Base-by-base conservation (phyloP, 2,329 filamentous ascomycete genomes). In the Bisporella sp. region DNA sequence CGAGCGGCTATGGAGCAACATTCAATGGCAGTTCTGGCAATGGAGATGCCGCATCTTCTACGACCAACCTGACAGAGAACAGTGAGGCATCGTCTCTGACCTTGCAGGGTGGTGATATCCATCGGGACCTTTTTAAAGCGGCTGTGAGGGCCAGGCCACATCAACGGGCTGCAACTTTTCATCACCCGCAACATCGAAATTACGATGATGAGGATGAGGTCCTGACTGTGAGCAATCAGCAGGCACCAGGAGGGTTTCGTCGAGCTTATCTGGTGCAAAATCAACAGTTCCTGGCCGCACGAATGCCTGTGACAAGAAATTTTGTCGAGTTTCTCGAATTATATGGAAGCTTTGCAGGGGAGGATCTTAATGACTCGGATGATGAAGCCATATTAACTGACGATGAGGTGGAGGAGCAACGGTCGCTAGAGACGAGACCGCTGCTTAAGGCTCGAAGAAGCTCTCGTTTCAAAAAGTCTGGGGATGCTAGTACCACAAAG, bases 311-410 rank as follows among this genome's bases (percentile, higher is more conserved):
- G 51, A 96, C 92, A 0, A 89, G 77, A 55, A 97, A 87, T 68
- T 97, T 97, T 66, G 78, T 97, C 49, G 91, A 96, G 65, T 97
- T 97, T 62, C 68, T 97, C 44, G 90, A 88, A 9, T 77, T 97
- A 28, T 97, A 96, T 61, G 92, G 92, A 5, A 91, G 96, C 68
- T 97, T 97, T 66, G 92, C 92, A 1, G 93, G 92, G 68, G 93
- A 97, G 68, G 87, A 95, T 65, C 78, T 97, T 6, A 89, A 96
- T 65, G 92, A 96, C 66, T 52, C 52, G 21, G 78, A 76, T 37
- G 70, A 70, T 8, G 68, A 71, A 47, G 68, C 65, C 43, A 66
- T 64, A 31, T 68, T 69, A 56, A 77, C 78, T 57, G 81, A 84
- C 13, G 81, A 86, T 12, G 68, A 69, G 56, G 77, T 79, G 56